Evolutionary conservation across 129 eudicot species (phyloP).

Genomic region (Centrapalus pauciflorus): DNA sequence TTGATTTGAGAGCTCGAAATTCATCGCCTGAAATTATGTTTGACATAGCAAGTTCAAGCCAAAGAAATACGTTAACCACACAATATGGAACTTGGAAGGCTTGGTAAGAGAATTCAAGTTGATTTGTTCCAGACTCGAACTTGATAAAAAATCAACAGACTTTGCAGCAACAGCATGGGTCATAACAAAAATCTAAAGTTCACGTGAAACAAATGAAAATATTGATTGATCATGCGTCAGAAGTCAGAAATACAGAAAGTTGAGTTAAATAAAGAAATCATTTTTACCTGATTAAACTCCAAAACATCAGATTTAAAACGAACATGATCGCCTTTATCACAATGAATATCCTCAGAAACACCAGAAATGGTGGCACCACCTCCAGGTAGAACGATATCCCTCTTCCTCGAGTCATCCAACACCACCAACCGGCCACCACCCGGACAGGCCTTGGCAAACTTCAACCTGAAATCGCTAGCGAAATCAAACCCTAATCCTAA

Average conservation of each 20-base stretch:
- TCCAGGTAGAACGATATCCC: constrained; percentile 66
- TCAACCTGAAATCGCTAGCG: constrained; percentile 83
- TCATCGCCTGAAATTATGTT: background rate
- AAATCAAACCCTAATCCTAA: constrained; percentile 89
- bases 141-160: background rate
- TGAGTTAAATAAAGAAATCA: background rate
- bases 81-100: background rate
- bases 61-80: background rate
- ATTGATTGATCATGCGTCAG: background rate
- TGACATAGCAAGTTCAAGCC: background rate
- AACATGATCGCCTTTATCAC: constrained; percentile 88
- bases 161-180: too few species aligned
- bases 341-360: constrained; percentile 69
- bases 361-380: constrained; percentile 46
- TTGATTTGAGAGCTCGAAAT: background rate
- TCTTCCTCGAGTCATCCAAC: constrained; percentile 20
- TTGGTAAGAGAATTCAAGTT: background rate
- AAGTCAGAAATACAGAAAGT: background rate
- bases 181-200: background rate
- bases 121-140: background rate
- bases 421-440: constrained; percentile 55
- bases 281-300: constrained; percentile 66
- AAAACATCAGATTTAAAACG: constrained; percentile 92
- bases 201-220: background rate
- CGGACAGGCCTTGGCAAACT: constrained; percentile 61